Conservation (phyloP, 2,329 filamentous ascomycete species). For the Claviceps humidiphila region DNA sequence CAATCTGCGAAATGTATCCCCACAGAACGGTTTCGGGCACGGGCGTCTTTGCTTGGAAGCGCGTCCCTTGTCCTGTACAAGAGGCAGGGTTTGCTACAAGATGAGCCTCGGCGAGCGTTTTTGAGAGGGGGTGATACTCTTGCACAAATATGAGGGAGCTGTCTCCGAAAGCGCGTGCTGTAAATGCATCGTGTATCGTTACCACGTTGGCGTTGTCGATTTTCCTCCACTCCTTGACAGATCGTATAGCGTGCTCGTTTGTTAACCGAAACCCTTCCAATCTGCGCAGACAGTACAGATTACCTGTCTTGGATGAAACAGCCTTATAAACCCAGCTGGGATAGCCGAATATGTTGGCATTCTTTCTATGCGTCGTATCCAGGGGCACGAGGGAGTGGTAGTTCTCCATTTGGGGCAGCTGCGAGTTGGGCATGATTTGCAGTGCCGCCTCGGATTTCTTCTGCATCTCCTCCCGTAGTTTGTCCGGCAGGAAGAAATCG, state of each 20-base stretch:
- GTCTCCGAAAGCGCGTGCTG: constrained; percentile 82
- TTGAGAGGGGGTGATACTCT: constrained; percentile 83
- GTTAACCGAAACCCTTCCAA: constrained; percentile 82
- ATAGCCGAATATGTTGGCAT: constrained; percentile 68
- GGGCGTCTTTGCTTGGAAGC: constrained; percentile 30
- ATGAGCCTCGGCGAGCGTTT: constrained; percentile 77
- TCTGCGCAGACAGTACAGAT: constrained; percentile 74
- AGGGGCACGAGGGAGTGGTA: constrained; percentile 89
- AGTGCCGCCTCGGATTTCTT: constrained; percentile 75
- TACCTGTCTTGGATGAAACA: constrained; percentile 74
- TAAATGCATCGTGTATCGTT: constrained; percentile 82
- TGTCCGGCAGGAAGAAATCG: constrained; percentile 84
- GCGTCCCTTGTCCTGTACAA: constrained; percentile 26
- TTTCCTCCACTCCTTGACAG: constrained; percentile 80
- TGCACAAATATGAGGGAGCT: constrained; percentile 90
- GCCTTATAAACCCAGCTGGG: constrained; percentile 95
- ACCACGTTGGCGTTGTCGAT: constrained; percentile 74
- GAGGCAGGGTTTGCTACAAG: constrained; percentile 27
- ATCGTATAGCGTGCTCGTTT: constrained; percentile 76
- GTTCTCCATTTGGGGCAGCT: constrained; percentile 68
- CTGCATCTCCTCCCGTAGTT: constrained; percentile 75
- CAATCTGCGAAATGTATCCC: constrained; percentile 85
- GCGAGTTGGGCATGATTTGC: constrained; percentile 67
- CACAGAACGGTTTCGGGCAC: constrained; percentile 68
- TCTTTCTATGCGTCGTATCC: constrained; percentile 69